Evolutionary conservation across 805 yeast species (phyloP).

Genomic region (Metschnikowia cubensis): DNA sequence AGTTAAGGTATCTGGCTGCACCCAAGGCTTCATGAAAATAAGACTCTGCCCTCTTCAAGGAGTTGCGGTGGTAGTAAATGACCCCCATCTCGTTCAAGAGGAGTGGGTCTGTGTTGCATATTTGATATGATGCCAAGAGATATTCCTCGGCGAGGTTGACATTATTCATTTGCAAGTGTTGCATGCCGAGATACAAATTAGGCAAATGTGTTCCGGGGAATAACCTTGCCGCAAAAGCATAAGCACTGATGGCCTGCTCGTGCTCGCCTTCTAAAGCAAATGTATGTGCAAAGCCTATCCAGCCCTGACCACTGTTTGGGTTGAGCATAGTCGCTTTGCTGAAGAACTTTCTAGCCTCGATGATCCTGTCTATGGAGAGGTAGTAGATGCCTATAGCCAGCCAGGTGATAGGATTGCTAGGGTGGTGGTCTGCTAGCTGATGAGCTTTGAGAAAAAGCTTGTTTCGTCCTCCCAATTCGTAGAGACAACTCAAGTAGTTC

Average conservation of each 20-base stretch:
- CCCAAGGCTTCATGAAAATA: conserved; percentile 67
- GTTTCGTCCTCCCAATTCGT: conserved; percentile 80
- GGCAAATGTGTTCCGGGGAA: conserved; percentile 93
- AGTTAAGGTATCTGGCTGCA: conserved; percentile 63
- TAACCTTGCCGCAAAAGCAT: conserved; percentile 88
- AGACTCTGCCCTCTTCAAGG: conserved; percentile 63
- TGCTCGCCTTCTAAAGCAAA: conserved; percentile 98
- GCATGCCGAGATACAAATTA: conserved; percentile 90
- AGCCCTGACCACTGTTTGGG: conserved; percentile 90
- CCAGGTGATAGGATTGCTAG: conserved; percentile 83
- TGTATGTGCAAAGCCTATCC: conserved; percentile 98
- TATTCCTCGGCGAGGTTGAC: conserved; percentile 83
- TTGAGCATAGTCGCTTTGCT: conserved; percentile 84
- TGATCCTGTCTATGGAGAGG: conserved; percentile 61
- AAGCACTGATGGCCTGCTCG: conserved; percentile 96
- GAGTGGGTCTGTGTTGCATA: conserved; percentile 84
- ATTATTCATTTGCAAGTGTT: conserved; percentile 84
- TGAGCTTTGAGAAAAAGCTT: conserved; percentile 79
- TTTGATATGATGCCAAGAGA: conserved; percentile 63
- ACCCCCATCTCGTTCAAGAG: conserved; percentile 92
- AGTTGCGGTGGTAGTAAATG: conserved; percentile 72
- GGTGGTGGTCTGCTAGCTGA: conserved; percentile 78
- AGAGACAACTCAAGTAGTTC: conserved; percentile 73
- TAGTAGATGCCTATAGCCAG: conserved; percentile 90
- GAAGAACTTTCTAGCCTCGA: conserved; percentile 84